Base-by-base conservation (phyloP, 1,284 basidiomycete species). In the Fistulinella cinereoalba region DNA sequence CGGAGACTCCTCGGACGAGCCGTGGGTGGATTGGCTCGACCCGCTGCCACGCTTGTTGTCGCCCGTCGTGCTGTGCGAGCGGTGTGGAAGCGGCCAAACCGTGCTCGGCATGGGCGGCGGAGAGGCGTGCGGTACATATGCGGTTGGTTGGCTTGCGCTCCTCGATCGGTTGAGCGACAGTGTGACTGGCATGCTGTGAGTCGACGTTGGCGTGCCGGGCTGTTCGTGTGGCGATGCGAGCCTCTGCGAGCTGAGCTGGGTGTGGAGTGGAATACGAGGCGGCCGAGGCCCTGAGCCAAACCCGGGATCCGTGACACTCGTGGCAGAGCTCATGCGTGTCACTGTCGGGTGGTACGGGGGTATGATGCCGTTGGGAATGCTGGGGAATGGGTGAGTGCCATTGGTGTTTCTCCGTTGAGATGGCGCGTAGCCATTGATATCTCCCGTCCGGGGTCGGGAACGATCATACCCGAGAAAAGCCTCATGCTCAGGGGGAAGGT, bases 1-100 rank as follows among this genome's bases (percentile, higher is more conserved):
- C 19, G 86, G 85, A 27, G 86, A 89, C 56, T 86, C 87, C 55
- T 88, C 84, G 9, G 87, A 88, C 57, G 85, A 87, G 53, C 80
- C 84, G 27, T 36, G 61, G 6, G 87, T 88, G 19, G 84, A 87
- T 62, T 87, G 79, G 58, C 88, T 90, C 37, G 85, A 88, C 6
- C 86, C 84, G 55, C 88, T 91, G 41, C 83, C 83, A 43, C 87
- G 75, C 65, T 88, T 85, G 57, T 72, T 76, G 37, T 73, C 76
- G 24, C 19, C 31, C 0, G 74, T 76, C 51, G 81, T 76, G 36
- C 79, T 66, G 43, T 71, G 73, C 18, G 71, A 65, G 18, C 74
- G 68, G 27, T 78, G 73, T 34, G 64, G 68, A 27, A 78, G 73
- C 33, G 64, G 63, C 82, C 85, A 85, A 18, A 73, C 68, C n/a